These are phyloP conservation scores for Dactylella cylindrospora DNA, from an alignment of 2,329 filamentous ascomycete species.

Conservation along the genomic window DNA sequence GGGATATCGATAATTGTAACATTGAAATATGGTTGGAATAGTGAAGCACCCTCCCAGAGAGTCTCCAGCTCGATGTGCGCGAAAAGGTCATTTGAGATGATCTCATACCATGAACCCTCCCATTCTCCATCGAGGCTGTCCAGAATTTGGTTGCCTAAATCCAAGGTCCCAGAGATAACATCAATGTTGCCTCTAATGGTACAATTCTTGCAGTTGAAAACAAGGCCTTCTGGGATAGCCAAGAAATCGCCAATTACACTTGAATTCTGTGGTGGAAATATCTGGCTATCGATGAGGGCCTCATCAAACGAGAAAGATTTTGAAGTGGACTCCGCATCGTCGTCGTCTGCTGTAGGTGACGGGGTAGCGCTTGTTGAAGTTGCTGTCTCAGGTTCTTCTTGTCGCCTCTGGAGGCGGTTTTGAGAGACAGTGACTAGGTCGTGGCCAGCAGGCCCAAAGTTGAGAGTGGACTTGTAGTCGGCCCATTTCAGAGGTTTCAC, in stretches of 20 bases:
- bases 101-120: not conserved
- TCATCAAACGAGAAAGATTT: conserved; percentile 7
- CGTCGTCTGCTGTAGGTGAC: not conserved
- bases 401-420: conserved; percentile 6
- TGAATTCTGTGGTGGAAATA: not conserved
- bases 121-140: not conserved
- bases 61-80: conserved; percentile 17
- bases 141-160: not conserved
- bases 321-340: not conserved
- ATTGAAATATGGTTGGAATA: not conserved
- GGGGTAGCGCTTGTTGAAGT: not conserved
- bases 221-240: not conserved
- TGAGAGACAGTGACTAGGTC: not conserved
- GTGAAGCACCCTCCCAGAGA: not conserved
- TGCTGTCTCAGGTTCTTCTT: not conserved
- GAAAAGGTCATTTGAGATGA: conserved; percentile 9
- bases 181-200: conserved; percentile 9
- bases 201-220: conserved; percentile 13
- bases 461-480: conserved; percentile 4
- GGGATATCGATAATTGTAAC: not conserved
- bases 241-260: not conserved
- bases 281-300: not conserved
- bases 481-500: not conserved
- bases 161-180: not conserved
- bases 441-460: not conserved